These are phyloP conservation scores for Calocybe cyanea DNA, from an alignment of 768 basidiomycete species.

Conservation along the genomic window DNA sequence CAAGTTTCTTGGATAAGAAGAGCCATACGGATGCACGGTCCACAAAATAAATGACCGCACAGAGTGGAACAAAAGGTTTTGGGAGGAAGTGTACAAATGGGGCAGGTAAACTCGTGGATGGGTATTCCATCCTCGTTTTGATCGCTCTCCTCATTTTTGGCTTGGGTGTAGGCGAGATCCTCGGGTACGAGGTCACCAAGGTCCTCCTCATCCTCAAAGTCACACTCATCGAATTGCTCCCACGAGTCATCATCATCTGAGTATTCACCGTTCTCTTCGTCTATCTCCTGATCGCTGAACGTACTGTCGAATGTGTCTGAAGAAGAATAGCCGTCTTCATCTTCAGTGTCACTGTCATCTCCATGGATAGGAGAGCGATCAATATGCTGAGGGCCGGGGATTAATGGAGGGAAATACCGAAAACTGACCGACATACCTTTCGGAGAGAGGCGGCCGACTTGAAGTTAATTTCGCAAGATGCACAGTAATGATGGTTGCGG, in stretches of 20 bases:
- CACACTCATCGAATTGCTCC: conserved; percentile 17
- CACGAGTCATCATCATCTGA: conserved; percentile 17
- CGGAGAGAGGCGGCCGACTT: conserved; percentile 15
- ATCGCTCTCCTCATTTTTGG: conserved; percentile 4
- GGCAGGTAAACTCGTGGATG: conserved; percentile 7
- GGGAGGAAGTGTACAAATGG: conserved; percentile 4
- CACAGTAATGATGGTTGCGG: conserved; percentile 20
- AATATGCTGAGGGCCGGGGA: conserved; percentile 13
- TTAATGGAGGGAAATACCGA: background rate
- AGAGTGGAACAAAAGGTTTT: conserved; percentile 5
- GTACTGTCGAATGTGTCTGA: too few relatives aligned
- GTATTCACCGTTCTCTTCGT: conserved; percentile 20
- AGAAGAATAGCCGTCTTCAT: conserved; percentile 5
- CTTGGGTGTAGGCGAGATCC: background rate
- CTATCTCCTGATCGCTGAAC: conserved; percentile 15
- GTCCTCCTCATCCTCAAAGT: conserved; percentile 17
- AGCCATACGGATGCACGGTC: conserved; percentile 9
- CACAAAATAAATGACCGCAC: conserved; percentile 13
- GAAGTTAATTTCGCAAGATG: conserved; percentile 18
- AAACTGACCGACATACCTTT: conserved; percentile 9
- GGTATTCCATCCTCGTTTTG: conserved; percentile 3
- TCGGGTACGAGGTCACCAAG: conserved; percentile 2
- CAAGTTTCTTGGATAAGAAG: conserved; percentile 9
- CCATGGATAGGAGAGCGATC: conserved; percentile 16
- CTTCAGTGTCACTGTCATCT: conserved; percentile 17